Evolutionary conservation across 768 basidiomycete genomes (phyloP).

Genomic region (Russula emetica): DNA sequence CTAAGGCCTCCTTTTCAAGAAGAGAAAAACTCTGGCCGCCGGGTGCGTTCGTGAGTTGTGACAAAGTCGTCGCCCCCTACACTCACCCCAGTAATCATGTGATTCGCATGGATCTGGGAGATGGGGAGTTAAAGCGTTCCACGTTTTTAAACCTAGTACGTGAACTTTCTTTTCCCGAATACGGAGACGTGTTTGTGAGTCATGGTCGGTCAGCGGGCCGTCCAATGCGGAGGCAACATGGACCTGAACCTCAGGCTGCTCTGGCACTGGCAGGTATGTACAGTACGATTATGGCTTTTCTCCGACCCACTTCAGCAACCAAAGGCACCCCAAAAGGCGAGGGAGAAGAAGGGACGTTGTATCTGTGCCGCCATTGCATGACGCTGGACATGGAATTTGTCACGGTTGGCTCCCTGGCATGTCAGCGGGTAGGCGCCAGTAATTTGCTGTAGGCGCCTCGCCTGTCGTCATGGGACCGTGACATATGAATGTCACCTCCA

Average conservation of each 20-base stretch:
- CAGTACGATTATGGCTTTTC: neutral
- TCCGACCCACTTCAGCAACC: neutral
- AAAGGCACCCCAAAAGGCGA: neutral
- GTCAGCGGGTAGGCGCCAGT: neutral
- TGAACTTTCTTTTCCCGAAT: neutral
- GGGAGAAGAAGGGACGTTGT: neutral
- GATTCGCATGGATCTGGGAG: neutral
- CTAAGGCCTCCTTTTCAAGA: neutral
- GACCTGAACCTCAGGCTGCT: too few species aligned
- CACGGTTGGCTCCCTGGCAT: neutral
- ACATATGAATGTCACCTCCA: neutral
- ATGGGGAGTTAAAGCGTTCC: neutral
- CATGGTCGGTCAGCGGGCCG: neutral
- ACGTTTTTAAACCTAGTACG: neutral
- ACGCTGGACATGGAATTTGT: neutral
- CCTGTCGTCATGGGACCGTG: slow-evolving; percentile 4
- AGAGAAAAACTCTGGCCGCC: neutral
- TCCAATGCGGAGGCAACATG: neutral
- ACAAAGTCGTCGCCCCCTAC: neutral
- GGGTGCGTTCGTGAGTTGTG: neutral
- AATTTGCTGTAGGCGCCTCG: neutral
- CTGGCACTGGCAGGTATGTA: neutral
- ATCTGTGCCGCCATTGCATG: neutral
- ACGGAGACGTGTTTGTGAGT: neutral
- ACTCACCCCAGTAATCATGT: neutral